Base-by-base conservation (phyloP, 495 filamentous ascomycete species). In the Viridothelium virens region DNA sequence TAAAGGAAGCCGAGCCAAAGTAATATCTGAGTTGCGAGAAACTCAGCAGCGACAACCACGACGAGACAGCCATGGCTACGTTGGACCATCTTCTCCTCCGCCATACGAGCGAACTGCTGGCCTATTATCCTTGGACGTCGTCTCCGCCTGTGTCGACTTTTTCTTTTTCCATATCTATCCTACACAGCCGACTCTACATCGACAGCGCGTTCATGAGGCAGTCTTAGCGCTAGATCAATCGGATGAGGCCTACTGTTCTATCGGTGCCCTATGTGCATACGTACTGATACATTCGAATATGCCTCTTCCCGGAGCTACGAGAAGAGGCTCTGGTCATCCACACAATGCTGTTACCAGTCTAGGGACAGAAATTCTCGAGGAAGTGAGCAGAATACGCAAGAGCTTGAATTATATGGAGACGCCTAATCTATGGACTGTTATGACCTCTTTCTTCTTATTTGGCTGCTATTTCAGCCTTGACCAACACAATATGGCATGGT, bases 241-340 rank as follows among this genome's bases (percentile, higher is more conserved):
- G n/a, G 75, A 85, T 31, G 88, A 89, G 66, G 83, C 87, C 12
- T 96, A 96, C 76, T 91, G 90, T 59, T 84, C 95, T 46, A 74
- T 96, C 46, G 85, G 85, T 2, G 86, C 91, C 6, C 76, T 96
- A 2, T 94, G 89, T 72, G 89, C 89, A 1, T 92, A 89, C 71
- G 91, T 92, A 71, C 85, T 92, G 79, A 90, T 94, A 31, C 91
- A 96, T 71, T 86, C 91, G 0, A 85, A 88, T 65, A 91, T 93
- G 48, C 78, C 80, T 18, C 67, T 85, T 0, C 78, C 84, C 16
- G 59, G 64, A 2, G 37, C 38, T 2, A 62, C 61, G 0, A 50
- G 63, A 41, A 79, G 81, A 79, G 3, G 78, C 84, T 36, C 82
- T 12, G 68, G 70, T 3, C 18, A 56, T 3, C 3, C 18, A 14